Conservation (phyloP, 2,329 filamentous ascomycete species). For the Xylaria sp. region DNA sequence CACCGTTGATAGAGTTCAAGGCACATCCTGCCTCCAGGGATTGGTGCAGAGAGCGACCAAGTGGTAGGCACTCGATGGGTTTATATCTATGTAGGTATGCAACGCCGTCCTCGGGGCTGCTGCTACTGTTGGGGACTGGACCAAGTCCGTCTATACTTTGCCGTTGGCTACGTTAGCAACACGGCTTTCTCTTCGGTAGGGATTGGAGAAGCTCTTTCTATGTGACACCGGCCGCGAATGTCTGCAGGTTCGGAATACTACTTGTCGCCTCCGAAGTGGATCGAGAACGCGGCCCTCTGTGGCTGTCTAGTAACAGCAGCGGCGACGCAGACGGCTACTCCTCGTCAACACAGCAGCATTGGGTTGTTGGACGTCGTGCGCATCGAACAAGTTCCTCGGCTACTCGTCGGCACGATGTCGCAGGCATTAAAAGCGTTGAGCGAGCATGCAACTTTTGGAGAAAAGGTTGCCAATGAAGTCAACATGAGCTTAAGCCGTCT, state of each 20-base stretch:
- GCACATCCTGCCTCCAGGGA: conserved; percentile 43
- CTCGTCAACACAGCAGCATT: conserved; percentile 39
- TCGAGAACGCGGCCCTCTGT: conserved; percentile 24
- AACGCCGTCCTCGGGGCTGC: not conserved
- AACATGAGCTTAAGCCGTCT: conserved; percentile 43
- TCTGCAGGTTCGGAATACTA: conserved; percentile 5
- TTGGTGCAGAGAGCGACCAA: not conserved
- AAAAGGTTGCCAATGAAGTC: not conserved
- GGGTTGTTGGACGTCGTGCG: conserved; percentile 34
- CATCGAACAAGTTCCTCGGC: conserved; percentile 12
- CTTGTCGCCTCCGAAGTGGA: conserved; percentile 6
- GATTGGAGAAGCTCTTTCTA: not conserved
- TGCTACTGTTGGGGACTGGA: not conserved
- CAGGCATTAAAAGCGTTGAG: conserved; percentile 9
- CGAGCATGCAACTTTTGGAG: not conserved
- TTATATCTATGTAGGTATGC: not conserved
- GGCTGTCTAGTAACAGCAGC: conserved; percentile 52
- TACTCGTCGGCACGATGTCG: not conserved
- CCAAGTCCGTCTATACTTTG: not conserved
- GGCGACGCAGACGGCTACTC: conserved; percentile 31
- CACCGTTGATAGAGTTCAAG: conserved; percentile 51
- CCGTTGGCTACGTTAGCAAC: conserved; percentile 12
- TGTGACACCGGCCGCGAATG: not conserved
- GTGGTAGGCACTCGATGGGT: not conserved
- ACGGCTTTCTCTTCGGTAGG: not conserved